A percentile compares a stretch with the other conserved stretches of the same genome.
Conservation (phyloP, 345 rosid genomes). For the Salix arbutifolia region DNA sequence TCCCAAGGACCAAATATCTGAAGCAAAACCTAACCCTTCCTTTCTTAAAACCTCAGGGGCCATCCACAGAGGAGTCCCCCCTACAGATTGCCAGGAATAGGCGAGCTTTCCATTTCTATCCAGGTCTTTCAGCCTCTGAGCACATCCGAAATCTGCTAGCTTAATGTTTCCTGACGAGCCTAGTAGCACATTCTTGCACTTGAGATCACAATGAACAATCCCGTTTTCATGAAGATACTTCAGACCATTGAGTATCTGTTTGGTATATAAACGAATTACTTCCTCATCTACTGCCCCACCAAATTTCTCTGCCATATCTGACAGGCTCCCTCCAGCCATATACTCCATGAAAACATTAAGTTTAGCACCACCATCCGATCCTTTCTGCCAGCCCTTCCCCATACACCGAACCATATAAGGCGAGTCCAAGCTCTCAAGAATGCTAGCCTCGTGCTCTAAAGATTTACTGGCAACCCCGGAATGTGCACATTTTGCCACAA, state of each 20-base stretch:
- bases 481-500: slow-evolving; percentile 27
- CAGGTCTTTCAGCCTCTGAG: slow-evolving; percentile 13
- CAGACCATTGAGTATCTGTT: slow-evolving; percentile 31
- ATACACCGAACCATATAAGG: slow-evolving; percentile 25
- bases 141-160: slow-evolving; percentile 43
- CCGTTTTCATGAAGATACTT: slow-evolving; percentile 32
- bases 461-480: slow-evolving; percentile 9
- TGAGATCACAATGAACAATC: slow-evolving; percentile 39
- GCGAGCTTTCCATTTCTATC: background rate
- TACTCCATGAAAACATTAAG: slow-evolving; percentile 36
- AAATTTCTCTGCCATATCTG: slow-evolving; percentile 23
- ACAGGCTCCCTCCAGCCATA: slow-evolving; percentile 36
- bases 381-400: slow-evolving; percentile 17
- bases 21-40: slow-evolving; percentile 21
- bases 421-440: slow-evolving; percentile 27
- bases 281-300: slow-evolving; percentile 35
- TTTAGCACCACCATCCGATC: background rate
- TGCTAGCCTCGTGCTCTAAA: slow-evolving; percentile 24
- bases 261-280: slow-evolving; percentile 20
- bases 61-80: slow-evolving; percentile 42
- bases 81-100: slow-evolving; percentile 6
- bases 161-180: slow-evolving; percentile 26
- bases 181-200: slow-evolving; percentile 36
- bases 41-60: slow-evolving; percentile 41
- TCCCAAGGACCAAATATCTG: slow-evolving; percentile 44